Evolutionary conservation across 805 yeast species (phyloP).

Genomic region (Wickerhamiella occidentalis): DNA sequence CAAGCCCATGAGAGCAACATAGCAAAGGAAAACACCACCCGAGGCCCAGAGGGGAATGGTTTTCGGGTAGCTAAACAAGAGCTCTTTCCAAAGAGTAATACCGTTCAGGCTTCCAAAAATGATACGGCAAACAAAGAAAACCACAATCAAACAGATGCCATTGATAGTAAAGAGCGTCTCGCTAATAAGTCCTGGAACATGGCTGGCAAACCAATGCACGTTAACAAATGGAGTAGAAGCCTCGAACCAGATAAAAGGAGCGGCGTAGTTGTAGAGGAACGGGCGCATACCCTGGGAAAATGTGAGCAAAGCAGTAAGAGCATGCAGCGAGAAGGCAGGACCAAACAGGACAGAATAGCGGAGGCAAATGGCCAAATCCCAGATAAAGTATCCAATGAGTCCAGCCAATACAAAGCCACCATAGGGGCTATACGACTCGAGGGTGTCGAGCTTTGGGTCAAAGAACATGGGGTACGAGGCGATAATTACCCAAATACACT

Average conservation of each 20-base stretch:
- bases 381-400: slow-evolving; percentile 75
- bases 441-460: slow-evolving; percentile 44
- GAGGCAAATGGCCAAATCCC: slow-evolving; percentile 74
- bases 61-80: slow-evolving; percentile 18
- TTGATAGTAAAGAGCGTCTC: slow-evolving; percentile 44
- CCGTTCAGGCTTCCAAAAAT: slow-evolving; percentile 81
- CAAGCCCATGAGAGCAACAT: slow-evolving; percentile 50
- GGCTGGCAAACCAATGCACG: slow-evolving; percentile 78
- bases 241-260: slow-evolving; percentile 75
- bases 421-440: slow-evolving; percentile 63
- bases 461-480: slow-evolving; percentile 53
- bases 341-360: slow-evolving; percentile 61
- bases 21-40: slow-evolving; percentile 40
- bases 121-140: slow-evolving; percentile 69
- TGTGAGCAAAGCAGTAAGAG: slow-evolving; percentile 65
- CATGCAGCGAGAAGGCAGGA: slow-evolving; percentile 69
- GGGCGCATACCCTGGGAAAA: slow-evolving; percentile 55
- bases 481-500: slow-evolving; percentile 52
- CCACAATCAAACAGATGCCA: slow-evolving; percentile 54
- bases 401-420: slow-evolving; percentile 61
- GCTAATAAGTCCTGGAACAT: slow-evolving; percentile 60
- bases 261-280: slow-evolving; percentile 67
- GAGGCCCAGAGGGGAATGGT: slow-evolving; percentile 40
- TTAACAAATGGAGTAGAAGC: slow-evolving; percentile 91
- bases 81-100: slow-evolving; percentile 29